These are phyloP conservation scores for Tetrapisispora iriomotensis DNA, from an alignment of 805 yeast species.

Conservation along the genomic window DNA sequence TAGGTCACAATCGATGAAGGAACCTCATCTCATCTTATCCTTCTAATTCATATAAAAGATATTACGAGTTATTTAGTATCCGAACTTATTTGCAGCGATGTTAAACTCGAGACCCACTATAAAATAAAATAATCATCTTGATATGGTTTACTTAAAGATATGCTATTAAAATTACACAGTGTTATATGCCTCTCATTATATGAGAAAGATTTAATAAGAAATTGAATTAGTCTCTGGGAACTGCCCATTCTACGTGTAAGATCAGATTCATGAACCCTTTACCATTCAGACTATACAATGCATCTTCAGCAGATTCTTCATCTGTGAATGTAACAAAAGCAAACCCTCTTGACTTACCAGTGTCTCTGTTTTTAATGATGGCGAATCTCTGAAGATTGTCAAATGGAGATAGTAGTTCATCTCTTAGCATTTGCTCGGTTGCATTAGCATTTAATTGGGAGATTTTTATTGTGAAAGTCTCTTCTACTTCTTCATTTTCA, in stretches of 20 bases:
- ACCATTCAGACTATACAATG: constrained; percentile 70
- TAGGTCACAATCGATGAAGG: too few relatives aligned
- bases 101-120: too few relatives aligned
- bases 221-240: constrained; percentile 26
- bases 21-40: too few relatives aligned
- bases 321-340: constrained; percentile 86
- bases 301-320: constrained; percentile 61
- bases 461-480: constrained; percentile 76
- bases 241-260: constrained; percentile 53
- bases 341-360: constrained; percentile 93
- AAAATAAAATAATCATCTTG: not conserved
- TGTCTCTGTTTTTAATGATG: constrained; percentile 51
- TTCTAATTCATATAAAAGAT: too few relatives aligned
- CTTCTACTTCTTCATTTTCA: constrained; percentile 59
- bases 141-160: too few relatives aligned
- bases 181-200: not conserved
- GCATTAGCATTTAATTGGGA: constrained; percentile 83
- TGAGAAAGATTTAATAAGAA: not conserved
- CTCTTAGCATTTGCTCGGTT: constrained; percentile 68
- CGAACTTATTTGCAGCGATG: too few relatives aligned
- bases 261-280: constrained; percentile 88
- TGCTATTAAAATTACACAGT: not conserved
- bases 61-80: too few relatives aligned
- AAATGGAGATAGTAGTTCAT: constrained; percentile 55
- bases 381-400: constrained; percentile 59